Evolutionary conservation across 75 land plant species (phyloP), one percentile per base, ranked within the genome.

Genomic region (Adiantum capillusveneris): DNA sequence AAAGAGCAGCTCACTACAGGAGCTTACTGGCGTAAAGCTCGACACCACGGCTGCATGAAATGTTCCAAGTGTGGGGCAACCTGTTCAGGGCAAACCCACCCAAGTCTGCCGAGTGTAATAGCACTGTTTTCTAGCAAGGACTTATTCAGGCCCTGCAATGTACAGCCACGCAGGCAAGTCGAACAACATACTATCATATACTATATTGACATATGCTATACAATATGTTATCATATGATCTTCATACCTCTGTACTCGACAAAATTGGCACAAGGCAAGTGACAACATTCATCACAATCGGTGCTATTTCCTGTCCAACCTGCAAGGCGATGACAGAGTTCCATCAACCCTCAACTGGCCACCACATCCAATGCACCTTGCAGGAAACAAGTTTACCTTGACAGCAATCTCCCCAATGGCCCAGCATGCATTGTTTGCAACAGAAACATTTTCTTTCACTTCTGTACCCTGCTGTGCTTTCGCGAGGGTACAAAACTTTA

Each of bases 351-450:
- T n/a, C n/a, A n/a, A n/a, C n/a, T n/a, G n/a, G n/a, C n/a, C n/a
- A n/a, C n/a, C n/a, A n/a, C 37, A 34, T 34, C 37, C 3, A 34
- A 34, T 5, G 9, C 9, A 34, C 37, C 37, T 9, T 34, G 37
- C n/a, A n/a, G n/a, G n/a, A n/a, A 34, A 9, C 37, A 34, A 34
- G 37, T 5, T 53, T 21, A 95, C 99, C 94, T 95, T 90, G 44
- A 95, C 67, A 1, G 99, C 99, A 48, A 95, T 65, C 77, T 95
- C 99, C 37, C 99, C 99, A 65, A 95, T 90, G 25, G 99, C 99
- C 99, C 99, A 95, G 58, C 99, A 95, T 19, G 99, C 99, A 82
- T 95, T 95, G 63, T 95, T 95, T 50, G 88, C 95, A 13, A 90
- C 99, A 31, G 99, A 90, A 28, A 90, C 73, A 57, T 75, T 71